Evolutionary conservation across 2,329 filamentous ascomycete species (phyloP), one percentile per base, ranked within the genome.

Genomic region (Ciborinia camelliae): DNA sequence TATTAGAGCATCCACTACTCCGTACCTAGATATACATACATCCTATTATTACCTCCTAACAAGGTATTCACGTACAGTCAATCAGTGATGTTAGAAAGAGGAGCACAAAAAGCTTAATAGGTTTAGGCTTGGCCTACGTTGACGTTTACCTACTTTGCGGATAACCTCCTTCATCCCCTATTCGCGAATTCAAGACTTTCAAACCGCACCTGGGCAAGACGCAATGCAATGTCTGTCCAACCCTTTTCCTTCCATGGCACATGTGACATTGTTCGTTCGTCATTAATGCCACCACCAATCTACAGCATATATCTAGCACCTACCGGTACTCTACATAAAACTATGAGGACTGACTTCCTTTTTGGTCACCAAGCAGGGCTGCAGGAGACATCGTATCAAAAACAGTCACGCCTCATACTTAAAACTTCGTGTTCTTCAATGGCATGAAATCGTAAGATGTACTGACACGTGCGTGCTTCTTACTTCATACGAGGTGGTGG

Each of bases 391-490:
- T 45, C 54, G 54, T 57, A 45, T 45, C 54, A 35, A 58, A 45
- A 23, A 10, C 32, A 45, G 12, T 26, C 15, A 58, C 39, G n/a
- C n/a, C n/a, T 43, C 30, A 15, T 18, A 15, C n/a, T 14, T 12
- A 28, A 28, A 61, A 51, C 47, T 51, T 57, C 60, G 60, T 37
- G 50, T 63, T 18, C n/a, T 28, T 28, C 37, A 47, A 32, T 53
- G 30, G 60, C 60, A 62, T 43, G 39, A 47, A 62, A 50, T 62
- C 60, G 50, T 55, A 62, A 62, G 60, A 62, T 55, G 7, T 45
- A 47, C 37, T 39, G 35, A 52, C 41, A 62, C 59, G 14, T 32
- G 47, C 59, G 14, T 32, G 47, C 51, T 53, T 53, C 18, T 35
- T 14, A n/a, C 32, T 53, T 39, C 20, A 62, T 28, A 32, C 26